phyloP scores from a whole-genome alignment of 2,329 filamentous ascomycete genomes.

The Lasiodiplodia hormozganensis region DNA sequence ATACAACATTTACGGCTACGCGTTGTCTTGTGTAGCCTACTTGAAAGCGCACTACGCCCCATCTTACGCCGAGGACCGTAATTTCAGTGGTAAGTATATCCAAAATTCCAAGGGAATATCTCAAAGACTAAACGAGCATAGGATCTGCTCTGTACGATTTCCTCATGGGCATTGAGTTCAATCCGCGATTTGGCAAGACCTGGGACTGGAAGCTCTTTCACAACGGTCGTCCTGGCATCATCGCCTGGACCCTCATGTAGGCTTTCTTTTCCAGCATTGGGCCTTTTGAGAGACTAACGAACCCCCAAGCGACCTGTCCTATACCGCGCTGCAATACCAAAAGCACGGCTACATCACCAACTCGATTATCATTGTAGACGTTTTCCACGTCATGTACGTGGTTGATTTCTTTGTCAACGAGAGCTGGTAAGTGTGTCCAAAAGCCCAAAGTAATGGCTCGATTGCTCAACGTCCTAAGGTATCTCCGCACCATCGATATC shows the following conservation, averaged over 20 bases:
- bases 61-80: slow-evolving; percentile 26
- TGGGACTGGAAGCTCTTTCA: slow-evolving; percentile 35
- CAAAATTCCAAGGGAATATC: not conserved
- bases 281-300: not conserved
- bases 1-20: slow-evolving; percentile 27
- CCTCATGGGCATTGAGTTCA: slow-evolving; percentile 74
- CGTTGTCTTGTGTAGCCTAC: slow-evolving; percentile 21
- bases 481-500: slow-evolving; percentile 54
- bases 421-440: slow-evolving; percentile 45
- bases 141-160: slow-evolving; percentile 43
- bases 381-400: slow-evolving; percentile 55
- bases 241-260: slow-evolving; percentile 57
- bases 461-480: slow-evolving; percentile 36
- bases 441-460: not conserved
- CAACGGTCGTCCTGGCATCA: slow-evolving; percentile 57
- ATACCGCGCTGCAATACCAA: slow-evolving; percentile 52
- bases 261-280: slow-evolving; percentile 27
- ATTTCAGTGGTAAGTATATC: slow-evolving; percentile 27
- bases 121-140: not conserved
- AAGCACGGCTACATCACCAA: slow-evolving; percentile 50
- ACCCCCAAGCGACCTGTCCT: slow-evolving; percentile 46
- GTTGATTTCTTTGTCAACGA: slow-evolving; percentile 60
- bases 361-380: slow-evolving; percentile 52
- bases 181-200: slow-evolving; percentile 40
- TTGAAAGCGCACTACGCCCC: slow-evolving; percentile 28